Conservation (phyloP, 108 stramenopile species). For the Chaetoceros muelleri region DNA sequence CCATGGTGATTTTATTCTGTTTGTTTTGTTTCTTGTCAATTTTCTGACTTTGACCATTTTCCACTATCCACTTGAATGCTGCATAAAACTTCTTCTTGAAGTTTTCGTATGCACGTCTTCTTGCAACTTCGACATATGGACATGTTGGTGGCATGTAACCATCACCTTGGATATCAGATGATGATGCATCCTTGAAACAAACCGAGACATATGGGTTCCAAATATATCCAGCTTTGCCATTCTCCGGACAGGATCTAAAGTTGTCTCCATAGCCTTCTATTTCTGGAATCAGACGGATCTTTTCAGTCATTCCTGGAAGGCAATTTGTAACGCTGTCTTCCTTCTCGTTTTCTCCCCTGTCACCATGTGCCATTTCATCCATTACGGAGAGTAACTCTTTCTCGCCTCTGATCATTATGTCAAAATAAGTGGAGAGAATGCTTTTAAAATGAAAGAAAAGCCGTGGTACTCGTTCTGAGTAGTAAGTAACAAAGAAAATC, state of each 20-base stretch:
- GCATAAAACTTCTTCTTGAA: conserved; percentile 49
- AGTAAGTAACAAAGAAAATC: too few relatives aligned
- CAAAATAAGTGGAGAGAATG: too few relatives aligned
- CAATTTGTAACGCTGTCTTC: too few relatives aligned
- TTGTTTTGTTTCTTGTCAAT: conserved; percentile 4
- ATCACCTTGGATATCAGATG: neutral
- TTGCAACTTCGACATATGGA: conserved; percentile 52
- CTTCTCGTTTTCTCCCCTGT: too few relatives aligned
- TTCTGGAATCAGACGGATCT: conserved; percentile 9
- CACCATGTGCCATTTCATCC: too few relatives aligned
- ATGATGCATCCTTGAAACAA: neutral
- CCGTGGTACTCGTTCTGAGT: too few relatives aligned
- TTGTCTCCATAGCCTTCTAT: conserved; percentile 7
- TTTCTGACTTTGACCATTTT: neutral
- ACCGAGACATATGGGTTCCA: conserved; percentile 35
- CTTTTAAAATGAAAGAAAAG: too few relatives aligned
- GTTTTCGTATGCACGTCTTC: conserved; percentile 55
- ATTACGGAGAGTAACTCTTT: too few relatives aligned
- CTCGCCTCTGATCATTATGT: too few relatives aligned
- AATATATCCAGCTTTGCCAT: conserved; percentile 14
- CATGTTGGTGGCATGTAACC: conserved; percentile 21
- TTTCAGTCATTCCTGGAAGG: neutral
- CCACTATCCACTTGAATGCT: conserved; percentile 12
- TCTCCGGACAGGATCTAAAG: conserved; percentile 10
- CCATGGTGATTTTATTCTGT: conserved; percentile 11